Evolutionary conservation across 768 basidiomycete species (phyloP).

Genomic region (Pulveroboletus sp.): DNA sequence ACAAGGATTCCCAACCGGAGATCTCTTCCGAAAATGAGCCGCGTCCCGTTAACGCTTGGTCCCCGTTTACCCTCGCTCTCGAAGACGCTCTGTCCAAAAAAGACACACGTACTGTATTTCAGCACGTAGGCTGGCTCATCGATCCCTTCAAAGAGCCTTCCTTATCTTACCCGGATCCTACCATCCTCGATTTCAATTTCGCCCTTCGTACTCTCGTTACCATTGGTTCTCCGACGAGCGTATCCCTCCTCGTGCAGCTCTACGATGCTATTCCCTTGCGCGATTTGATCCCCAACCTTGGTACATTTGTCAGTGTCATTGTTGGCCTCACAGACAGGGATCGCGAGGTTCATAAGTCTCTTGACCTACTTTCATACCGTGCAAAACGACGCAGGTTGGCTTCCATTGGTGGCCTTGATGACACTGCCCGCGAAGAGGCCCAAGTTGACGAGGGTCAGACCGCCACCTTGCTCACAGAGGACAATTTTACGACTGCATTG

Average conservation of each 20-base stretch:
- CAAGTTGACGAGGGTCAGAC: conserved; percentile 34
- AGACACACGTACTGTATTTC: conserved; percentile 5
- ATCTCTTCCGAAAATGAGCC: conserved; percentile 15
- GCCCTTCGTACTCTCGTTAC: conserved; percentile 47
- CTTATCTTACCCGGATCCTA: conserved; percentile 29
- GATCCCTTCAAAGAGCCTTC: conserved; percentile 32
- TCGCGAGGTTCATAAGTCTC: conserved; percentile 51
- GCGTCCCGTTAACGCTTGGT: conserved; percentile 24
- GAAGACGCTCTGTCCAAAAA: conserved; percentile 18
- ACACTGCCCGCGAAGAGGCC: conserved; percentile 11
- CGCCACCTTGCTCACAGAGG: conserved; percentile 52
- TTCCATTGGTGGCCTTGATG: conserved; percentile 1
- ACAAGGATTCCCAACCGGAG: conserved; percentile 17
- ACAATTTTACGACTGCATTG: conserved; percentile 70
- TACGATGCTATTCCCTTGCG: conserved; percentile 71
- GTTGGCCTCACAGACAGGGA: conserved; percentile 64
- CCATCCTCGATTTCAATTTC: conserved; percentile 57
- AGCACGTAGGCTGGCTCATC: conserved; percentile 31
- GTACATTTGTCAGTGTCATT: conserved; percentile 65
- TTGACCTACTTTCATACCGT: conserved; percentile 43
- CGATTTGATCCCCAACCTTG: conserved; percentile 57
- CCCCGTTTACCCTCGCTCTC: conserved; percentile 17
- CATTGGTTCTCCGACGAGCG: conserved; percentile 43
- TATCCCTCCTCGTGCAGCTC: conserved; percentile 55
- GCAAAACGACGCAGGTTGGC: conserved; percentile 31